Base-by-base conservation (phyloP, 1,139 yeast genomes). In the Taphrina communis region DNA sequence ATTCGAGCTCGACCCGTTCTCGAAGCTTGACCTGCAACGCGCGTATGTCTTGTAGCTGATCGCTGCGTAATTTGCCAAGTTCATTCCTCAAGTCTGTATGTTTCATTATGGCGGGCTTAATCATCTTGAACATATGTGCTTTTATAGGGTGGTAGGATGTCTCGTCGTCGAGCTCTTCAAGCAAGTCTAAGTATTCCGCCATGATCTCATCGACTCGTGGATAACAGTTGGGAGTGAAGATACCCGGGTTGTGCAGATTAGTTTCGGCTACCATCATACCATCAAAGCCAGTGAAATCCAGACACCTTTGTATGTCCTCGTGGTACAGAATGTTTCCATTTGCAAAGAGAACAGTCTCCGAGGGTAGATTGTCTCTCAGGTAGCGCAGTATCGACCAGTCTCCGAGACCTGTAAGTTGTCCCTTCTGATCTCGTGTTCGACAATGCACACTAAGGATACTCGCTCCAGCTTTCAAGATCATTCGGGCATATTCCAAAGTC, bases 181-280 rank as follows among this genome's bases (percentile, higher is more conserved):
- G 93, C 66, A 93, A 87, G 72, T 93, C 97, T 75, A 89, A 89
- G 77, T 94, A 95, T 76, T 94, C 97, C 72, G 97, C 82, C 66
- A 90, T 82, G 71, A 94, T 82, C 71, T 82, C 82, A 78, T 94
- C 99, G 3, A 93, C 95, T 70, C 98, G 82, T 3, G 97, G 97
- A 75, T 86, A 92, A 71, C 86, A 88, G 11, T 71, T 74, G 14
- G 69, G 70, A 12, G 52, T 41, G 76, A 95, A 94, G 0, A 93
- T 86, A 2, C 97, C 98, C 0, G 99, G 99, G 75, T 95, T 95
- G 78, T 88, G 90, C 57, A 95, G 80, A 75, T 92, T 92, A 0
- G 97, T 97, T 77, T 95, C 99, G 0, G 99, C 99, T 57, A 96
- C 88, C 99, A 95, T 95, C 25, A 94, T 95, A 0, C 94, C 97